phyloP scores from a whole-genome alignment of 2,329 filamentous ascomycete species.

The Lecanicillium sp. region DNA sequence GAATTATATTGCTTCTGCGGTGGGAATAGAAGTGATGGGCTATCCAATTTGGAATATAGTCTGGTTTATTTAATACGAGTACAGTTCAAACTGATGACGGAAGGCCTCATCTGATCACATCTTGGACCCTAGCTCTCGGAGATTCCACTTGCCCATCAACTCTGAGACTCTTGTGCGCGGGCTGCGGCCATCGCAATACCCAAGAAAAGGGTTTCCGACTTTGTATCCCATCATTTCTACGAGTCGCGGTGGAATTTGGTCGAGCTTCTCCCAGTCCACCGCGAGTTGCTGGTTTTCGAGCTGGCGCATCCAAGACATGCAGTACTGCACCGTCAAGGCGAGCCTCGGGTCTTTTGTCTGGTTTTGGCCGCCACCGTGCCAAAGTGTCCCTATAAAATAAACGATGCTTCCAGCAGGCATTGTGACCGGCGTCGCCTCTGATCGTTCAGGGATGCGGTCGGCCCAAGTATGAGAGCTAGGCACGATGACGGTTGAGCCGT shows the following conservation, averaged over 20 bases:
- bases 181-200: conserved; percentile 15
- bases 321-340: conserved; percentile 31
- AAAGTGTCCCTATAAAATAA: conserved; percentile 25
- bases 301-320: conserved; percentile 30
- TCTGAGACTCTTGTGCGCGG: conserved; percentile 12
- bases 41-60: too few species aligned
- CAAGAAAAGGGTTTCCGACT: conserved; percentile 15
- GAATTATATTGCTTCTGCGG: too few species aligned
- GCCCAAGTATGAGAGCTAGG: conserved; percentile 27
- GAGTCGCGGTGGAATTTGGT: conserved; percentile 13
- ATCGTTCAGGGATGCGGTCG: conserved; percentile 13
- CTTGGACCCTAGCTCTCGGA: too few species aligned
- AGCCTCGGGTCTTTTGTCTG: conserved; percentile 18
- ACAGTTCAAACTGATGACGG: too few species aligned
- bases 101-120: too few species aligned
- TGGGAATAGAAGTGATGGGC: too few species aligned
- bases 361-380: conserved; percentile 30
- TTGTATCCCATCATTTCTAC: conserved; percentile 18
- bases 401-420: conserved; percentile 27
- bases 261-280: conserved; percentile 19
- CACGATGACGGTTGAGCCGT: conserved; percentile 27
- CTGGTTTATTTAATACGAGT: too few species aligned
- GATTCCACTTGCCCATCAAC: conserved; percentile 11
- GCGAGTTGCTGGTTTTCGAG: conserved; percentile 27
- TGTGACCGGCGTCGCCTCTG: conserved; percentile 22